Percentiles rank a stretch among this genome's conserved stretches.
Conservation (phyloP, 352 stramenopile species). For the Phytophthora podocarpi region DNA sequence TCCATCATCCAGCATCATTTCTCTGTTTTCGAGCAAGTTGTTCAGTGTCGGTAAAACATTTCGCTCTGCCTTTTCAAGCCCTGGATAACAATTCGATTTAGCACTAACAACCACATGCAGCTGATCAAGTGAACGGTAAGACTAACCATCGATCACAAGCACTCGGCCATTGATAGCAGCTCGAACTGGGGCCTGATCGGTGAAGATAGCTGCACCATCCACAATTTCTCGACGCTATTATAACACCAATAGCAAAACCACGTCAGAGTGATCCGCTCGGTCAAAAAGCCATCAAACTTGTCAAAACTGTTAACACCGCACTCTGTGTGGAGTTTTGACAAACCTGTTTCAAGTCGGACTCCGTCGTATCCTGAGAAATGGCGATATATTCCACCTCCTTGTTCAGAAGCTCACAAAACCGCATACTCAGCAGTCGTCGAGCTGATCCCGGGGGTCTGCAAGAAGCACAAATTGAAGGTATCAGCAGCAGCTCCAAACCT, state of each 20-base stretch:
- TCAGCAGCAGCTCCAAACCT: neutral
- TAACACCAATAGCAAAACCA: neutral
- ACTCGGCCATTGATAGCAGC: constrained; percentile 94
- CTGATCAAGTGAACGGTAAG: neutral
- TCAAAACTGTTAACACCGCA: no score
- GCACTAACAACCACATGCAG: neutral
- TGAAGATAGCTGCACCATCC: constrained; percentile 79
- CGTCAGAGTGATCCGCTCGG: no score
- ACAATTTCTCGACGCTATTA: constrained; percentile 78
- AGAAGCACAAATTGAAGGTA: neutral
- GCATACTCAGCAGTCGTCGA: constrained; percentile 75
- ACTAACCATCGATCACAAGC: constrained; percentile 92
- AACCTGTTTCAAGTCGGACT: constrained; percentile 92
- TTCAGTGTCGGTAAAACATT: constrained; percentile 98
- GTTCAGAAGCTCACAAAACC: constrained; percentile 86
- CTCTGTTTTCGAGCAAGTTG: constrained; percentile 96
- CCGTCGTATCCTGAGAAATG: constrained; percentile 94
- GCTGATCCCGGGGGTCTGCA: constrained; percentile 73
- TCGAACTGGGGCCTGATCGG: constrained; percentile 92
- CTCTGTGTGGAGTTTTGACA: neutral
- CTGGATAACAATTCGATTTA: constrained; percentile 25
- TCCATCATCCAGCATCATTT: constrained; percentile 95
- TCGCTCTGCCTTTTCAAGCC: constrained; percentile 94
- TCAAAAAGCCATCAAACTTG: no score
- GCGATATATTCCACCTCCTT: constrained; percentile 90